Base-by-base conservation (phyloP, 1,139 yeast genomes). In the Yamadazyma aaseri region DNA sequence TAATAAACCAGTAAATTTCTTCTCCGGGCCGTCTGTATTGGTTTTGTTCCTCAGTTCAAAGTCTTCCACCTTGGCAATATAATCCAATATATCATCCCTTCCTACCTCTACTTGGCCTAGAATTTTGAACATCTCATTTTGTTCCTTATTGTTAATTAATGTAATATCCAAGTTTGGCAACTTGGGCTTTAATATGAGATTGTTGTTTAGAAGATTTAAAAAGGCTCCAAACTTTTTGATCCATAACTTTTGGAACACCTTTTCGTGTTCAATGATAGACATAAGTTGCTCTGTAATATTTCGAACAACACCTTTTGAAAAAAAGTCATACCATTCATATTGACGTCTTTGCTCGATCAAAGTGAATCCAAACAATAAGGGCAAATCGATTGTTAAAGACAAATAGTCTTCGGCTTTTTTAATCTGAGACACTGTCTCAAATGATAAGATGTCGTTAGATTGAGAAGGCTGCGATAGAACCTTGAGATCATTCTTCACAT, bases 311-410 rank as follows among this genome's bases (percentile, higher is more conserved):
- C 72, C 71, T 36, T 71, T 70, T 27, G 83, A 57, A 32, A 74
- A 74, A 41, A 67, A 68, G 32, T 71, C 71, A 17, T 71, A 63
- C 94, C 95, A 86, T 43, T 78, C 79, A 28, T 64, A 63, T 42
- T 92, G 80, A 34, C 95, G 71, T 36, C 84, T 59, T 31, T 67
- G 69, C 49, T 90, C 96, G 28, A 89, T 73, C 16, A 86, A 53
- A 53, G 81, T 71, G 18, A 85, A 73, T 1, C 97, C 97, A 53
- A 86, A 86, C 1, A 87, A 60, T 26, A 86, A 60, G 0, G 97
- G 97, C 33, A 89, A 55, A 52, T 87, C 96, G 12, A 81, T 71
- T 2, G 86, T 80, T 11, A 73, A 50, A 1, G 80, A 70, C 10
- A 77, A 53, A 35, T 63, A 61, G 31, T 74, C 65, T 48, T 76